These are phyloP conservation scores for Venturia effusa DNA, from an alignment of 2,329 filamentous ascomycete genomes.

Conservation along the genomic window DNA sequence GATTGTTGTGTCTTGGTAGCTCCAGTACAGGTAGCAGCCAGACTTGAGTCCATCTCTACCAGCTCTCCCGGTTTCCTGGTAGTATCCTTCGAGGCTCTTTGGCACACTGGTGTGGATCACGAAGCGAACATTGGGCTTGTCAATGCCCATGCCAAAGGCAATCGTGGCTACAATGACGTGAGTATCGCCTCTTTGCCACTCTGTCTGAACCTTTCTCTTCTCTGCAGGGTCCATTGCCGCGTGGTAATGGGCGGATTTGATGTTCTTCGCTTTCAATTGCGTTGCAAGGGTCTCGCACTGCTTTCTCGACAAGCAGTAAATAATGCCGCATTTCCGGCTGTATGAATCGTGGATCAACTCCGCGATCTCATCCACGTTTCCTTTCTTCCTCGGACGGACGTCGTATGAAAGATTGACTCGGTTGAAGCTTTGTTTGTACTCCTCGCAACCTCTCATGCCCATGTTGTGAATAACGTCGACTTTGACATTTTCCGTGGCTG, in stretches of 20 bases:
- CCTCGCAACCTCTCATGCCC: slow-evolving; percentile 65
- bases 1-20: slow-evolving; percentile 62
- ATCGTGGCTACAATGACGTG: slow-evolving; percentile 97
- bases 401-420: slow-evolving; percentile 90
- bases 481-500: slow-evolving; percentile 87
- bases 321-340: slow-evolving; percentile 66
- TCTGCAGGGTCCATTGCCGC: slow-evolving; percentile 60
- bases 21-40: slow-evolving; percentile 83
- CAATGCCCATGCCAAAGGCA: slow-evolving; percentile 99
- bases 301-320: slow-evolving; percentile 83
- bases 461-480: slow-evolving; percentile 86
- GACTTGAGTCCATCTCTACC: slow-evolving; percentile 82
- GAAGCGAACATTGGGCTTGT: slow-evolving; percentile 92
- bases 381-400: slow-evolving; percentile 57
- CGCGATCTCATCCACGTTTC: slow-evolving; percentile 44
- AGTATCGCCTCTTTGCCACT: slow-evolving; percentile 70
- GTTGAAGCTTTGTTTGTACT: slow-evolving; percentile 91
- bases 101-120: slow-evolving; percentile 89
- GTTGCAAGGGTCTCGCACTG: slow-evolving; percentile 71
- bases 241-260: slow-evolving; percentile 77
- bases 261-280: slow-evolving; percentile 52
- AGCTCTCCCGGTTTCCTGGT: slow-evolving; percentile 93
- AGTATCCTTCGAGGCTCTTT: slow-evolving; percentile 95
- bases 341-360: slow-evolving; percentile 62
- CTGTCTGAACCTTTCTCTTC: slow-evolving; percentile 60